Base-by-base conservation (phyloP, 441 rosid species). In the Oxalis stricta region DNA sequence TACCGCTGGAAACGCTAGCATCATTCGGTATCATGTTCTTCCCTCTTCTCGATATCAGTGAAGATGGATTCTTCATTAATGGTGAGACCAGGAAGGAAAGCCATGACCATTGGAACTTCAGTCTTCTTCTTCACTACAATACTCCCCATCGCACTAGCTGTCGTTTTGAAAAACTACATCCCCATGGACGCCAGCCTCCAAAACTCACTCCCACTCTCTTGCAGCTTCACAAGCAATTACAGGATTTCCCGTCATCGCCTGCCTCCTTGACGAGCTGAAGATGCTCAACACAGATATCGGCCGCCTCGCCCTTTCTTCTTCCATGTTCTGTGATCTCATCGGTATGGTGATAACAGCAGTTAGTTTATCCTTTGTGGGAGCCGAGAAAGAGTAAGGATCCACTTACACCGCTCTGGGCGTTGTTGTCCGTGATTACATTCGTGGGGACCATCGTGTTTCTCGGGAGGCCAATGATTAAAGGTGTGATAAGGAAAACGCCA, bases 241-340 rank as follows among this genome's bases (percentile, higher is more conserved):
- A 3, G 63, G 59, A 26, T 55, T 58, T 39, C 67, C 71, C 0
- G 63, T 49, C 6, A 36, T 71, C 35, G 43, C 51, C 5, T 20
- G 16, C 39, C 37, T 71, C 1, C 29, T 67, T 33, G 32, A 39
- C 0, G 73, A 71, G 56, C 65, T 67, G 7, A 58, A 46, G 39
- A 46, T 67, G 33, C 46, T 54, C 4, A 67, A 67, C 49, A 66
- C 73, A 5, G 68, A 71, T 21, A 20, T 71, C 7, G 70, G 68
- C 18, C 64, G 60, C 13, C 17, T 71, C 17, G 54, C 77, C 13
- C 43, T 63, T 17, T 41, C 70, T 1, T 14, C 64, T 0, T 23
- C 77, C 15, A 48, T 67, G 60, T 46, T 67, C 21, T 32, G 53
- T 4, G 68, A 66, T 20, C 0, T 48, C 5, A 1, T 71, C 18